Base-by-base conservation (phyloP, 2,329 filamentous ascomycete genomes). In the Microdochium nivale region DNA sequence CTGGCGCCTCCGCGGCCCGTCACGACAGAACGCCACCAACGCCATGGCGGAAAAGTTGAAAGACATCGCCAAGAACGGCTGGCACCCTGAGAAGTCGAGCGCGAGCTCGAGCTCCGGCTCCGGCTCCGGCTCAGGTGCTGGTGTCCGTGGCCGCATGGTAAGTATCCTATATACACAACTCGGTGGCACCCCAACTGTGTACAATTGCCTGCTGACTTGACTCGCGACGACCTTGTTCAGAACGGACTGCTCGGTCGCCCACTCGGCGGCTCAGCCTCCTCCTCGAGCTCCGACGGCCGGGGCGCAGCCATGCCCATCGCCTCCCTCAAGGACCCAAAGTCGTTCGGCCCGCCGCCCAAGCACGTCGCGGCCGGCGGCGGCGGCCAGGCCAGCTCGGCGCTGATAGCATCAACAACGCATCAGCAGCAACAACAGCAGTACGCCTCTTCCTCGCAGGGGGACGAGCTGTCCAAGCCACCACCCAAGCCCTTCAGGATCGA, bases 271-370 rank as follows among this genome's bases (percentile, higher is more conserved):
- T 25, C 46, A 4, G 25, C 3, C 5, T 4, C 5, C 46, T 30
- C 24, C n/a, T 19, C 24, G 8, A 27, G n/a, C 11, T 30, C 46
- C n/a, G 54, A 59, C 23, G 59, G 67, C 51, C 72, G 75, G 57
- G 66, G 70, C 46, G 69, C 79, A 30, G 74, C 76, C 10, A 44
- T 44, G 16, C 90, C 90, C 1, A 70, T 95, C 44, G 75, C 82
- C 9, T 76, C 81, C 3, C 76, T 96, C 27, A 84, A 82, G 64
- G 90, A 96, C 63, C 90, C 89, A 1, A 67, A 80, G 1, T 79
- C 82, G 16, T 96, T 95, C 64, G 89, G 81, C 2, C 88, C 90
- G 24, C 90, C 90, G 25, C 90, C 90, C 0, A 91, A 81, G 60
- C 86, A 80, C 55, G 67, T 64, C 13, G 62, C 60, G 16, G 51